Evolutionary conservation across 805 yeast species (phyloP).

Genomic region (Wickerhamomyces ciferrii): DNA sequence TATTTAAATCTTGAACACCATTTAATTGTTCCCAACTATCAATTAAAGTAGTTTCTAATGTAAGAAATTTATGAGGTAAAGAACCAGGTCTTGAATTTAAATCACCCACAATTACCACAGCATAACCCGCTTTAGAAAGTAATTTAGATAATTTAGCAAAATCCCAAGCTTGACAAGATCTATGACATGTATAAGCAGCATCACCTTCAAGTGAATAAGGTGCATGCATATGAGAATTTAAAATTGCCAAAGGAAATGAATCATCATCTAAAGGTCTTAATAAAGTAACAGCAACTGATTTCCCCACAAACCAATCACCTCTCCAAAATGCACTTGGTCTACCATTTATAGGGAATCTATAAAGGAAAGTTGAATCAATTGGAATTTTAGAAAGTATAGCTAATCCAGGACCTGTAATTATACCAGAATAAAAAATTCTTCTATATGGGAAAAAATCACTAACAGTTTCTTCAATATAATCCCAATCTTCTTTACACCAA

Average conservation of each 20-base stretch:
- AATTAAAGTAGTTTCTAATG: conserved; percentile 57
- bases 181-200: conserved; percentile 83
- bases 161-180: conserved; percentile 97
- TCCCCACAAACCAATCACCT: conserved; percentile 98
- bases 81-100: conserved; percentile 86
- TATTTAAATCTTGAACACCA: conserved; percentile 38
- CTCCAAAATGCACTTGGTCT: conserved; percentile 89
- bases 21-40: conserved; percentile 81
- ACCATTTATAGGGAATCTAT: conserved; percentile 89
- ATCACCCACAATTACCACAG: conserved; percentile 89
- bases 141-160: conserved; percentile 61
- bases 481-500: conserved; percentile 88
- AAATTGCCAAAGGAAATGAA: conserved; percentile 60
- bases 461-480: conserved; percentile 46
- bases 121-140: conserved; percentile 69
- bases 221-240: conserved; percentile 96
- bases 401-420: conserved; percentile 89
- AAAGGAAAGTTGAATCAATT: conserved; percentile 70
- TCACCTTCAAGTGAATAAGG: conserved; percentile 84
- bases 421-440: conserved; percentile 76
- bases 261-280: conserved; percentile 45
- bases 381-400: conserved; percentile 83
- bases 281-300: conserved; percentile 72
- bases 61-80: conserved; percentile 70
- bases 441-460: conserved; percentile 49